phyloP scores from a whole-genome alignment of 345 rosid species.

The Euphorbia tirucalli region DNA sequence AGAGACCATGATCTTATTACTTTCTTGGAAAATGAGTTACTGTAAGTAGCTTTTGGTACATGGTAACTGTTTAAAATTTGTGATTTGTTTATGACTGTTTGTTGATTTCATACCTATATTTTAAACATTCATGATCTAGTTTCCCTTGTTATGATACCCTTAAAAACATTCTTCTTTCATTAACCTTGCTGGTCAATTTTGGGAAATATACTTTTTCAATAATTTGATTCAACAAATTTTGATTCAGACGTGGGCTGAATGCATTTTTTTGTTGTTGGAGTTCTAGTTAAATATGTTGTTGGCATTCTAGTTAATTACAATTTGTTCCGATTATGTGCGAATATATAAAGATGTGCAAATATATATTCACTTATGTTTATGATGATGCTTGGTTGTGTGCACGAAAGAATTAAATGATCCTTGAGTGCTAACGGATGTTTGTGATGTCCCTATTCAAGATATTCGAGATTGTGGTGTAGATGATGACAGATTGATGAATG shows the following conservation, averaged over 20 bases:
- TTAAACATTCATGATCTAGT: too few species aligned
- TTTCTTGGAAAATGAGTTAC: conserved; percentile 88
- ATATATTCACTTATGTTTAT: background rate
- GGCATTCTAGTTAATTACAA: too few species aligned
- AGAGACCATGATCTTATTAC: conserved; percentile 95
- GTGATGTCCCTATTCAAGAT: conserved; percentile 97
- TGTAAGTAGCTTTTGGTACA: conserved; percentile 48
- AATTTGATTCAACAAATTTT: too few species aligned
- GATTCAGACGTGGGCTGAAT: too few species aligned
- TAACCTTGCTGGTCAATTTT: too few species aligned
- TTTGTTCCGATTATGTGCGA: too few species aligned
- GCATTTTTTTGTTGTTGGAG: too few species aligned
- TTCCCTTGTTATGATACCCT: too few species aligned
- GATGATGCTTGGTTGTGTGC: conserved; percentile 21
- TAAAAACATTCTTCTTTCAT: too few species aligned
- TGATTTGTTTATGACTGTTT: background rate
- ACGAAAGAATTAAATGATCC: conserved; percentile 89
- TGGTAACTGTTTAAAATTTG: background rate
- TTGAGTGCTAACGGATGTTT: conserved; percentile 86
- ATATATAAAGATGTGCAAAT: too few species aligned
- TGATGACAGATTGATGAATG: conserved; percentile 90
- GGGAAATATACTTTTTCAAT: too few species aligned
- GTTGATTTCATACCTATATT: background rate
- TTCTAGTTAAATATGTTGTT: too few species aligned
- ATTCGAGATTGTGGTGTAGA: conserved; percentile 95